Base-by-base conservation (phyloP, 495 filamentous ascomycete species). In the Jackrogersella multiformis region DNA sequence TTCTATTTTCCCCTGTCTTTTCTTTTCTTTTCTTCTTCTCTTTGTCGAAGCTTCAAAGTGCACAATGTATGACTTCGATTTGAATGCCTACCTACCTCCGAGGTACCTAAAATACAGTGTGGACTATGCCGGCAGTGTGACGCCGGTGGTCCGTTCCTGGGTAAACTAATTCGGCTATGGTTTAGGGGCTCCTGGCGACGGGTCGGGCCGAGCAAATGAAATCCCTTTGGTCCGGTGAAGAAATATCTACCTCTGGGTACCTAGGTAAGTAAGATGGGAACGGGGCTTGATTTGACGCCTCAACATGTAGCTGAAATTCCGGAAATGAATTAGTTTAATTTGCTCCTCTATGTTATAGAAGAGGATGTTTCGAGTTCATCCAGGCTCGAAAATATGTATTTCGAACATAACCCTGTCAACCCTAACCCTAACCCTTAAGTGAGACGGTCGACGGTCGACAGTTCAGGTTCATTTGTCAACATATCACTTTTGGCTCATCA, bases 221-320 rank as follows among this genome's bases (percentile, higher is more conserved):
- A 61, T 48, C 56, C 67, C 67, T 62, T 70, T 70, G 56, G 67
- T 61, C 61, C 67, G 61, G 61, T 35, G 35, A 49, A 41, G 46
- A 64, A 46, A 16, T 2, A 46, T 46, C 21, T 46, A 15, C 24
- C 58, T 46, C 21, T 9, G 10, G 52, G n/a, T n/a, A n/a, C n/a
- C n/a, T n/a, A n/a, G n/a, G n/a, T n/a, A n/a, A n/a, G n/a, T n/a
- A n/a, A n/a, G n/a, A n/a, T n/a, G n/a, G 30, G 26, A 51, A 36
- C 35, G 38, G 56, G 13, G 18, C 20, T 53, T 66, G 48, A 48
- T 55, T 48, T 60, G 48, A 41, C 20, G 39, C 46, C 51, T 39
- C 20, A 45, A 30, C 32, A 5, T 35, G 42, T 44, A 24, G 52
- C 10, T 18, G 34, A 16, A 55, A 8, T 46, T 49, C 26, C 20